Conservation (phyloP, 352 stramenopile species). For the Pythium aquatile region DNA sequence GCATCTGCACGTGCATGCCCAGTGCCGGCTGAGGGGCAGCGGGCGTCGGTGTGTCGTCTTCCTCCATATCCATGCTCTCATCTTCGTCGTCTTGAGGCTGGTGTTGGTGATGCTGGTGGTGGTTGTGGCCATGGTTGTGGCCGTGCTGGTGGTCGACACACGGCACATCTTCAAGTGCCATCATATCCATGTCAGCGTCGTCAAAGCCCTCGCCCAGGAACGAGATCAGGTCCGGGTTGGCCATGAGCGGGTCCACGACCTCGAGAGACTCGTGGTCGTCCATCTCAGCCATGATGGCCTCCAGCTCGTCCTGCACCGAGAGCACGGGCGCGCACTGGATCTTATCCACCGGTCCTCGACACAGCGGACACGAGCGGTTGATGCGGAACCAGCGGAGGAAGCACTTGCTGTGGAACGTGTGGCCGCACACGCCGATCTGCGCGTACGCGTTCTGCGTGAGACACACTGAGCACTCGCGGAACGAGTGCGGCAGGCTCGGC, state of each 20-base stretch:
- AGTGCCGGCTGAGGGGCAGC: neutral
- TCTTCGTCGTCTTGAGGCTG: slow-evolving; percentile 4
- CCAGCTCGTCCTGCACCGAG: slow-evolving; percentile 59
- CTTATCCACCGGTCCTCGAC: slow-evolving; percentile 57
- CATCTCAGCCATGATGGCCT: slow-evolving; percentile 77
- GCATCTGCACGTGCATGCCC: slow-evolving; percentile 12
- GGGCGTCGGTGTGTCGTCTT: slow-evolving; percentile 5
- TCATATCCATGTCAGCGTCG: slow-evolving; percentile 64
- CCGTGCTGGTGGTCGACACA: neutral
- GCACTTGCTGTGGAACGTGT: slow-evolving; percentile 79
- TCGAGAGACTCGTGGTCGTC: slow-evolving; percentile 31
- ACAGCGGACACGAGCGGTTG: slow-evolving; percentile 75
- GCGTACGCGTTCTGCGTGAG: slow-evolving; percentile 67
- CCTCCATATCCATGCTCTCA: slow-evolving; percentile 21
- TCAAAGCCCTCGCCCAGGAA: slow-evolving; percentile 29
- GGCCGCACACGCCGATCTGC: slow-evolving; percentile 63
- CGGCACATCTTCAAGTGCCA: slow-evolving; percentile 50
- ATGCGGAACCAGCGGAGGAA: slow-evolving; percentile 78
- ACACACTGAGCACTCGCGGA: slow-evolving; percentile 72
- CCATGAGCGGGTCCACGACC: slow-evolving; percentile 9
- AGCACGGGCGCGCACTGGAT: slow-evolving; percentile 51
- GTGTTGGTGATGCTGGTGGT: neutral
- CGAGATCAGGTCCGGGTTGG: slow-evolving; percentile 28
- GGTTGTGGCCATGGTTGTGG: neutral
- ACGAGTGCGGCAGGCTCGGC: slow-evolving; percentile 48